Conservation (phyloP, 1,284 basidiomycete genomes). For the Leccinum griseonigrum region DNA sequence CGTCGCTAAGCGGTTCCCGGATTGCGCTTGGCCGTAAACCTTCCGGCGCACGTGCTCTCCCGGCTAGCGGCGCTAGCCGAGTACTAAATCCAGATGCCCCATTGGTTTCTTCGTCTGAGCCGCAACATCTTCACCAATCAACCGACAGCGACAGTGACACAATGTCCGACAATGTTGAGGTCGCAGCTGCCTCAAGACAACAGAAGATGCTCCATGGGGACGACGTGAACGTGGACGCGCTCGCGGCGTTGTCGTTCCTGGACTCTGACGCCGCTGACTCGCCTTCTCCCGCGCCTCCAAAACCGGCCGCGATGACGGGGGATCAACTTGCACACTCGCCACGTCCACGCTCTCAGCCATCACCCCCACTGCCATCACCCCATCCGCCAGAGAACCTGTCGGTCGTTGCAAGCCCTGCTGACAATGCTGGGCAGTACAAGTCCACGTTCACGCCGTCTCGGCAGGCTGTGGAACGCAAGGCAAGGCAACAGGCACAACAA, state of each 20-base stretch:
- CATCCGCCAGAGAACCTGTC: constrained; percentile 14
- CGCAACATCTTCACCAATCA: constrained; percentile 25
- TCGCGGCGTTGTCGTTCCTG: constrained; percentile 75
- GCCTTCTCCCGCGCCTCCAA: constrained; percentile 16
- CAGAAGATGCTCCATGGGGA: constrained; percentile 33
- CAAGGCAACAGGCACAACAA: constrained; percentile 78
- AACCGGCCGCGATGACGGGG: constrained; percentile 13
- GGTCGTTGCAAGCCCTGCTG: constrained; percentile 17
- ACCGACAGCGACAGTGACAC: constrained; percentile 31
- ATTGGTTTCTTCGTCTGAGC: constrained; percentile 30
- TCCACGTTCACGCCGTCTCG: constrained; percentile 86
- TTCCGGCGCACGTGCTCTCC: constrained; percentile 81
- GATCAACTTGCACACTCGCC: constrained; percentile 24
- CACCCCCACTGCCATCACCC: constrained; percentile 11
- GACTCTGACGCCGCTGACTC: constrained; percentile 40
- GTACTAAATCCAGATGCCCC: constrained; percentile 32
- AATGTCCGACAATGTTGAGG: constrained; percentile 24
- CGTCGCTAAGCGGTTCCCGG: constrained; percentile 33
- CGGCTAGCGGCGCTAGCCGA: constrained; percentile 36
- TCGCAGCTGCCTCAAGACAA: constrained; percentile 5
- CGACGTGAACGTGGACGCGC: constrained; percentile 62
- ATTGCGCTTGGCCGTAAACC: constrained; percentile 66
- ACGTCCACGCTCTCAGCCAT: constrained; percentile 18
- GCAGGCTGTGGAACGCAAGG: constrained; percentile 78
- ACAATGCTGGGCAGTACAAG: constrained; percentile 43